Base-by-base conservation (phyloP, 1,284 basidiomycete genomes). In the Apiotrichum mycotoxinovorans region DNA sequence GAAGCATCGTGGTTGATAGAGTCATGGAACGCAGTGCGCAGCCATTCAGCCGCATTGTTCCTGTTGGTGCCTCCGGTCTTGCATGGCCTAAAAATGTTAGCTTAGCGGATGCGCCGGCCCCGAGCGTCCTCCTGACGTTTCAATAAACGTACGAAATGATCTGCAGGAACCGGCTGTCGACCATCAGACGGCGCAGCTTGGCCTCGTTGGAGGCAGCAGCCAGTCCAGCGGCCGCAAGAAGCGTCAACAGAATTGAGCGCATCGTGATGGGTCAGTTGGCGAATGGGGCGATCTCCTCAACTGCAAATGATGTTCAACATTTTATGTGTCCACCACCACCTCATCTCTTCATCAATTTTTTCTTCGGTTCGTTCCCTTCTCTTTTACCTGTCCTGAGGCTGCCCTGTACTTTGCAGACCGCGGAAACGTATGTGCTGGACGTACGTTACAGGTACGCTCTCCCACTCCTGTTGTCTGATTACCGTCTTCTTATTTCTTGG, bases 1-100 rank as follows among this genome's bases (percentile, higher is more conserved):
- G 58, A 43, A 3, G 58, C 56, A 22, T 65, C 38, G 54, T 65
- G 51, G 8, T 44, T 40, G 18, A 51, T 54, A 4, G 58, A 56
- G 40, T 65, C 63, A 48, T 65, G 61, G 51, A 65, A 65, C 17
- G 56, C 56, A 4, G 50, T 52, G 14, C 57, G 48, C 17, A 64
- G 47, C 62, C 62, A 64, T 45, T 64, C 62, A 4, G 52, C 57
- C 3, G 62, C 57, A 11, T 54, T 61, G 26, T 56, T 45, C 2
- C 58, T 45, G 33, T 59, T 60, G 2, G 41, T 33, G 3, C 58
- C 58, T 8, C 61, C 61, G 4, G 64, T 66, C 17, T 68, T 70
- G 33, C 79, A 56, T 1, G 77, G 77, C 11, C 52, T 58, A 11
- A 18, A 18, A 38, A 2, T 12, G 34, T 22, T 3, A 53, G 26